Conservation (phyloP, 495 filamentous ascomycete species). For the Saxispiralis lemnorum region DNA sequence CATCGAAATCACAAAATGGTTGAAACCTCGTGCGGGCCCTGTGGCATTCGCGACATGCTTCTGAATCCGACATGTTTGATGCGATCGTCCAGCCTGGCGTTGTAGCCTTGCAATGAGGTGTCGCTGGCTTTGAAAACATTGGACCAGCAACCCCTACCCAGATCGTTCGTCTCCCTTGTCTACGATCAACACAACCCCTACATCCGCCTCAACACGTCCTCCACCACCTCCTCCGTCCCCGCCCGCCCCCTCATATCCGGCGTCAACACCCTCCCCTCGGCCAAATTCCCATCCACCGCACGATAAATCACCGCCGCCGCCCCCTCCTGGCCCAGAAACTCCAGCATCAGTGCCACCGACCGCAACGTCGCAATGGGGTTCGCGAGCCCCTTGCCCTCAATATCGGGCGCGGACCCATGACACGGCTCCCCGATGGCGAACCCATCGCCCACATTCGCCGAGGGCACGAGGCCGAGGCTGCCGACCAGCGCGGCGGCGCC, state of each 20-base stretch:
- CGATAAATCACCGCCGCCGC: constrained; percentile 79
- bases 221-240: constrained; percentile 70
- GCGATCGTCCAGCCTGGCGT: too few relatives aligned
- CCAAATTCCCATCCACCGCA: constrained; percentile 81
- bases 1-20: too few relatives aligned
- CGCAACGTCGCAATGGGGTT: constrained; percentile 92
- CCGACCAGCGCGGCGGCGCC: constrained; percentile 90
- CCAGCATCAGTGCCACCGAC: constrained; percentile 84
- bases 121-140: too few relatives aligned
- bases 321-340: constrained; percentile 72
- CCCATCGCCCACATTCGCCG: constrained; percentile 81
- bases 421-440: constrained; percentile 98
- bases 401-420: constrained; percentile 90
- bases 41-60: too few relatives aligned
- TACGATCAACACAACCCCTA: constrained; percentile 33
- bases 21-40: too few relatives aligned
- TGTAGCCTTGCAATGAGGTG: too few relatives aligned
- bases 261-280: constrained; percentile 62
- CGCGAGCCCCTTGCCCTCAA: constrained; percentile 77
- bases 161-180: too few relatives aligned
- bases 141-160: too few relatives aligned
- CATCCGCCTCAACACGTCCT: constrained; percentile 73
- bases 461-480: constrained; percentile 84
- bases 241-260: constrained; percentile 86
- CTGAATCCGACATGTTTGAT: too few relatives aligned